These are phyloP conservation scores for Solanum medicagineum DNA, from an alignment of 257 asterid genomes.

Conservation along the genomic window DNA sequence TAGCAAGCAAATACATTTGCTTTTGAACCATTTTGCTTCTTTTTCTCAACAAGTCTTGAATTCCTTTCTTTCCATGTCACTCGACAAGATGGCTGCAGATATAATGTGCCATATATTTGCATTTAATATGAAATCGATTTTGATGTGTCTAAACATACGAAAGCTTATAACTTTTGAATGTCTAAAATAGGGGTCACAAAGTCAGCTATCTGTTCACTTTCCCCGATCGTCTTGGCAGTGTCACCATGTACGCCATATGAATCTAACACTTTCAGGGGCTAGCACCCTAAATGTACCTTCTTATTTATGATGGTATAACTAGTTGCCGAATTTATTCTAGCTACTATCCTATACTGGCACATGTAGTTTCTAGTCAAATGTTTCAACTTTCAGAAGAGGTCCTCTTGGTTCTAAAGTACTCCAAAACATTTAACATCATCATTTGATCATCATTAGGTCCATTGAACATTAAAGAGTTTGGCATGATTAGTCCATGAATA, in stretches of 20 bases:
- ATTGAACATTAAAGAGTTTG: neutral
- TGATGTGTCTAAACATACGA: neutral
- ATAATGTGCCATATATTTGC: neutral
- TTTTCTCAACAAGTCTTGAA: neutral
- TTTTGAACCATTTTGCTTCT: neutral
- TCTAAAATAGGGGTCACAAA: neutral
- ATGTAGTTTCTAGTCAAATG: neutral
- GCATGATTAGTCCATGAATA: neutral
- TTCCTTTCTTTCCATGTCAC: neutral
- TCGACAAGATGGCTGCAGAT: neutral
- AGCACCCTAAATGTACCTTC: neutral
- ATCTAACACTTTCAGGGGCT: neutral
- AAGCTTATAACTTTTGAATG: neutral
- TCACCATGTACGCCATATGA: neutral
- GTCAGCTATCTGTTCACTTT: neutral
- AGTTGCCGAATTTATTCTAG: neutral
- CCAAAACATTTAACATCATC: neutral
- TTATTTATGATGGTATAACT: neutral
- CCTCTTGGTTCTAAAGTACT: neutral
- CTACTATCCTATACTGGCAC: neutral
- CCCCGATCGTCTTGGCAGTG: neutral
- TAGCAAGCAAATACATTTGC: neutral
- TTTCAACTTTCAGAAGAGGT: neutral
- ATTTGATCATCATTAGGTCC: neutral
- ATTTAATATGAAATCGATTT: neutral